These are phyloP conservation scores for Boletus pseudo-olivaceus DNA, from an alignment of 768 basidiomycete genomes.

Conservation along the genomic window DNA sequence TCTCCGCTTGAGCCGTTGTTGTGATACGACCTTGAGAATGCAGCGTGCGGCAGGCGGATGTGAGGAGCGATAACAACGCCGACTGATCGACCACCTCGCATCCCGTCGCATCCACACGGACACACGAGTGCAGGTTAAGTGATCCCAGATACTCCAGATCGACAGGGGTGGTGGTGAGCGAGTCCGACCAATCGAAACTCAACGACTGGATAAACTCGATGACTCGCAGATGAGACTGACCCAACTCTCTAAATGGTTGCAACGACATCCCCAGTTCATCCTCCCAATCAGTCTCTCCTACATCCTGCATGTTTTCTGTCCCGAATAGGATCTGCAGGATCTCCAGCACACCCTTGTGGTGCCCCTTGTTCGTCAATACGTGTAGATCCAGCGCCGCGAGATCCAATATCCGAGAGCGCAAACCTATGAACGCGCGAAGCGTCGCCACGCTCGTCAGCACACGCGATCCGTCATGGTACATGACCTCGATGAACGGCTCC, in stretches of 20 bases:
- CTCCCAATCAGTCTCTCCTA: conserved; percentile 35
- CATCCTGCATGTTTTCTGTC: conserved; percentile 49
- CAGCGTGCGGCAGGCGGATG: conserved; percentile 53
- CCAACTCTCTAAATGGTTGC: conserved; percentile 64
- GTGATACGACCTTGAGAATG: conserved; percentile 67
- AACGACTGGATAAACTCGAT: conserved; percentile 87
- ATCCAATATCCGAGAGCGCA: conserved; percentile 84
- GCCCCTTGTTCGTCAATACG: conserved; percentile 74
- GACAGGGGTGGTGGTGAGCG: conserved; percentile 52
- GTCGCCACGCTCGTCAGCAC: conserved; percentile 64
- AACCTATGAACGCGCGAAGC: conserved; percentile 71
- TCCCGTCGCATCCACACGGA: conserved; percentile 63
- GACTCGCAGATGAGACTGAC: conserved; percentile 80
- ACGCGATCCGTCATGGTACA: conserved; percentile 69
- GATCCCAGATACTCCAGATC: conserved; percentile 62
- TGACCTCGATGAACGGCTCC: conserved; percentile 52
- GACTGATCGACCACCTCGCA: conserved; percentile 81
- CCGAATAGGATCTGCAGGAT: conserved; percentile 82
- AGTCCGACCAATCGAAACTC: conserved; percentile 86
- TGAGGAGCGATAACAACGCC: conserved; percentile 68
- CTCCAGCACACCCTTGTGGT: conserved; percentile 67
- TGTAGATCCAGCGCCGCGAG: conserved; percentile 86
- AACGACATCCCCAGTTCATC: conserved; percentile 37
- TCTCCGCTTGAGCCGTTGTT: conserved; percentile 59
- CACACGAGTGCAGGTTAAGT: conserved; percentile 67